phyloP scores from a whole-genome alignment of 2,329 filamentous ascomycete genomes.

The Microdochium bolleyi region DNA sequence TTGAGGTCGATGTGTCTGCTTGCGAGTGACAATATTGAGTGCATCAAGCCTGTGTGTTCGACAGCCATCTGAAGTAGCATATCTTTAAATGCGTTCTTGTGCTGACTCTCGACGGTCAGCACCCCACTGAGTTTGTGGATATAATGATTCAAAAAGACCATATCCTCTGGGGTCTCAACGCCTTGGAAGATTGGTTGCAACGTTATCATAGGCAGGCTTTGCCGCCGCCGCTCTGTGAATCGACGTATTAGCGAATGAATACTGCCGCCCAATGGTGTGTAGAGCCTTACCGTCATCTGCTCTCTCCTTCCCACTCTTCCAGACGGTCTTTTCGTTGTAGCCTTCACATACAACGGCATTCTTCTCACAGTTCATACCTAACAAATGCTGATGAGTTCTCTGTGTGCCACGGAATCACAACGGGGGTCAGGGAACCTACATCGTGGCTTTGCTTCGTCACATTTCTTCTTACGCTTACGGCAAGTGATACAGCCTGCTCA shows the following conservation, averaged over 20 bases:
- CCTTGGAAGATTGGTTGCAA: conserved; percentile 67
- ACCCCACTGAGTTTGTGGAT: conserved; percentile 71
- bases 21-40: conserved; percentile 77
- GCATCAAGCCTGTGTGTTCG: conserved; percentile 76
- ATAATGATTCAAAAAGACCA: conserved; percentile 77
- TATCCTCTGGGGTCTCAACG: conserved; percentile 72
- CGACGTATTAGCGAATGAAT: conserved; percentile 8
- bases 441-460: conserved; percentile 59
- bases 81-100: conserved; percentile 78
- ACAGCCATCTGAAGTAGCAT: conserved; percentile 77
- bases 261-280: conserved; percentile 1
- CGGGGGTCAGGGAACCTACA: conserved; percentile 37
- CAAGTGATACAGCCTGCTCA: conserved; percentile 44
- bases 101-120: conserved; percentile 73
- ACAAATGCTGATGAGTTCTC: conserved; percentile 11
- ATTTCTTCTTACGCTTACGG: conserved; percentile 64
- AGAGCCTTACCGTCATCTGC: conserved; percentile 54
- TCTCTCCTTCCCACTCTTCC: conserved; percentile 77
- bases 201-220: conserved; percentile 43
- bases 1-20: conserved; percentile 65
- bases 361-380: conserved; percentile 84
- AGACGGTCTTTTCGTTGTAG: conserved; percentile 78
- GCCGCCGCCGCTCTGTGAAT: conserved; percentile 40
- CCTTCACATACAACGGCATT: conserved; percentile 89
- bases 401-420: background rate